Percentiles rank a stretch among this genome's conserved stretches.
Evolutionary conservation across 768 basidiomycete species (phyloP).

Genomic region (Russula foetens): DNA sequence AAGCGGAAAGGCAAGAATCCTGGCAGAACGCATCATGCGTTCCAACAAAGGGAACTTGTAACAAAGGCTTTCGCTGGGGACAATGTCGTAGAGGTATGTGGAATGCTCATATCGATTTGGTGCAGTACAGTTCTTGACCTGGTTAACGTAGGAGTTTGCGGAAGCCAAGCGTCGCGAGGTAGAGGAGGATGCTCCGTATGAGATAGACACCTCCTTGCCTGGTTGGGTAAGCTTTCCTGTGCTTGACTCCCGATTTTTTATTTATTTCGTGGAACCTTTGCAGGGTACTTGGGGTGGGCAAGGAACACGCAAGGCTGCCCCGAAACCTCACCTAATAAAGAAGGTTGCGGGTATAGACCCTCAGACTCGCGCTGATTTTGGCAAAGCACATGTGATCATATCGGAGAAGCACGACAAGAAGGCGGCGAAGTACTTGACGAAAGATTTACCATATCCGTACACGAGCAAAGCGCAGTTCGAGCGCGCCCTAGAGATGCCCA

Average conservation of each 20-base stretch:
- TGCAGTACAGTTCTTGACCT: constrained; percentile 5
- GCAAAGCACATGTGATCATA: constrained; percentile 86
- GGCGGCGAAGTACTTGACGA: constrained; percentile 79
- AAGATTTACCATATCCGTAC: constrained; percentile 91
- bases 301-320: constrained; percentile 51
- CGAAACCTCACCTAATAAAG: constrained; percentile 70
- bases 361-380: constrained; percentile 70
- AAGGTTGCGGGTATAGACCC: constrained; percentile 78
- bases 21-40: constrained; percentile 44
- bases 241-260: neutral
- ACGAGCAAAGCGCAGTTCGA: constrained; percentile 92
- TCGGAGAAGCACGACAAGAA: constrained; percentile 95
- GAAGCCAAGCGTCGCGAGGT: constrained; percentile 77
- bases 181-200: constrained; percentile 77
- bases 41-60: constrained; percentile 88
- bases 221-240: constrained; percentile 73
- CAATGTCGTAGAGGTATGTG: constrained; percentile 79
- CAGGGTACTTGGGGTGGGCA: constrained; percentile 91
- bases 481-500: constrained; percentile 66
- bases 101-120: neutral
- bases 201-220: constrained; percentile 83
- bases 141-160: constrained; percentile 61
- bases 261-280: neutral
- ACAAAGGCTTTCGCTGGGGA: constrained; percentile 95
- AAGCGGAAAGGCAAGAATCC: constrained; percentile 37